Percentiles rank a stretch among this genome's conserved stretches.
phyloP scores from a whole-genome alignment of 1,284 basidiomycete genomes.

The Leccinum ponderosum region DNA sequence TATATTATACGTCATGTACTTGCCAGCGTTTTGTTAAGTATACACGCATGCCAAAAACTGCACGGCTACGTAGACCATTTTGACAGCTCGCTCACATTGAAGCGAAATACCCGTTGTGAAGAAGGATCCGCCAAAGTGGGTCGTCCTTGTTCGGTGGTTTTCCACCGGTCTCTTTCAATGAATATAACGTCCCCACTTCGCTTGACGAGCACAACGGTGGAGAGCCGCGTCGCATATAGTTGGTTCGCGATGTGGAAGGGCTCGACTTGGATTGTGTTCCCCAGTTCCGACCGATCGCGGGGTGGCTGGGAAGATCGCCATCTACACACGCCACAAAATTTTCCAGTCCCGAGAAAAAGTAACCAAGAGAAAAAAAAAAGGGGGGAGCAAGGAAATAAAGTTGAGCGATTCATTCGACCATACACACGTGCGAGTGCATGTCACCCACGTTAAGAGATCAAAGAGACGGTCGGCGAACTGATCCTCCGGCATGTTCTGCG shows the following conservation, averaged over 20 bases:
- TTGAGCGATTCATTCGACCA: conserved; percentile 10
- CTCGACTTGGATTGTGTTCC: conserved; percentile 60
- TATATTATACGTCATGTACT: conserved; percentile 37
- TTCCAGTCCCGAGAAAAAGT: conserved; percentile 3
- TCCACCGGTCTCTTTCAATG: conserved; percentile 73
- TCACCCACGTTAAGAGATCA: conserved; percentile 60
- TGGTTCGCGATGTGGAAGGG: conserved; percentile 39
- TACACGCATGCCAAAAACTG: conserved; percentile 14
- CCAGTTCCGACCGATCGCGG: conserved; percentile 50
- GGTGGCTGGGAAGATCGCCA: conserved; percentile 50
- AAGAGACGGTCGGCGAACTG: conserved; percentile 60
- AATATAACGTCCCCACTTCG: conserved; percentile 62
- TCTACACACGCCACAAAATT: conserved; percentile 29
- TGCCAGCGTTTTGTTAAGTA: conserved; percentile 9
- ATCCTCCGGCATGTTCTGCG: conserved; percentile 44
- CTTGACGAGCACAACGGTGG: conserved; percentile 69
- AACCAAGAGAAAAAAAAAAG: not conserved
- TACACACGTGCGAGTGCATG: not conserved
- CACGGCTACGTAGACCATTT: conserved; percentile 18
- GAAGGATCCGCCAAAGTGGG: conserved; percentile 41
- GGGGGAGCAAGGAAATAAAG: not conserved
- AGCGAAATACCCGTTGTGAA: conserved; percentile 53
- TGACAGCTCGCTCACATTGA: conserved; percentile 35
- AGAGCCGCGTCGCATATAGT: conserved; percentile 68
- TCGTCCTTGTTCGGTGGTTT: conserved; percentile 38